Evolutionary conservation across 2,329 filamentous ascomycete genomes (phyloP), one percentile per base, ranked within the genome.

Genomic region (Ophiostoma sp.): DNA sequence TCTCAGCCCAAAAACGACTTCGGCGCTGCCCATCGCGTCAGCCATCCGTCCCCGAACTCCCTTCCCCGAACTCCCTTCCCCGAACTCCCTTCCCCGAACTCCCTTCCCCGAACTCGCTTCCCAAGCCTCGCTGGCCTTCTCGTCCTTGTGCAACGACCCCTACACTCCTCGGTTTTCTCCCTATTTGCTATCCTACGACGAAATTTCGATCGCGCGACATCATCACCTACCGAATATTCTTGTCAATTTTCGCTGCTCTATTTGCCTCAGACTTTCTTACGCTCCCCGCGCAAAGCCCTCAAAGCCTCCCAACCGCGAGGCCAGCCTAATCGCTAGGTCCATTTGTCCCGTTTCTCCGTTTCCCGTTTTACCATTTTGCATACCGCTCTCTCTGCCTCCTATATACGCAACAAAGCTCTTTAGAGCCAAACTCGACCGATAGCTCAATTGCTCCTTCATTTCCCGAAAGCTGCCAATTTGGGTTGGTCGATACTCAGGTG

Each of bases 271-370:
- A 7, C 61, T n/a, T 19, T 25, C n/a, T 42, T 39, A 15, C 36
- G 12, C 36, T 66, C 36, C 12, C 61, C 36, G 36, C 33, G 52
- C 39, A 55, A 59, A 59, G 52, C 52, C 22, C 42, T 63, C 28
- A 15, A 71, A 45, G n/a, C 11, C 61, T 8, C 31, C 17, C 33
- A 7, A 52, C 28, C 28, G 48, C 63, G 33, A 55, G 33, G 45
- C 50, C 61, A 68, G 71, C 61, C 33, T 48, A 59, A 69, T 69
- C 63, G 50, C 45, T 22, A 71, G 9, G n/a, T 42, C 68, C 50
- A 42, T 57, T 50, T 50, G 42, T 45, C 39, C 69, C 52, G 22
- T 52, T 55, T 17, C 9, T 11, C 70, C 33, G 57, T 22, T 45
- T 66, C n/a, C 31, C 70, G 57, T 42, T 66, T 66, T 72, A 28